phyloP scores from a whole-genome alignment of 2,329 filamentous ascomycete genomes.

The Ascocoryne sarcoides region DNA sequence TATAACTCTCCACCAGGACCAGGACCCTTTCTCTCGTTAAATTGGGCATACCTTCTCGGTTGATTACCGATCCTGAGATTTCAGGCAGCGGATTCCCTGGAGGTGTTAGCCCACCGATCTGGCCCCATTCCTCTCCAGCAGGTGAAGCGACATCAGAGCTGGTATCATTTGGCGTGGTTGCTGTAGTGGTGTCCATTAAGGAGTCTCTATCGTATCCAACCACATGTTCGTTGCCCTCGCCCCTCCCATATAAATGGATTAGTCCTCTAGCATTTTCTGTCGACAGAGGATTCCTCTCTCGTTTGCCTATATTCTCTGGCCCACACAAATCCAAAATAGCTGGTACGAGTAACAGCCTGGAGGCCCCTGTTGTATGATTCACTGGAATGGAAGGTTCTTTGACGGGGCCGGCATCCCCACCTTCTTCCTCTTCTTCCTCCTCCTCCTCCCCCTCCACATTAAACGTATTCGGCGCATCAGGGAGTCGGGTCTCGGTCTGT shows the following conservation, averaged over 20 bases:
- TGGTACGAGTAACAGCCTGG: slow-evolving; percentile 67
- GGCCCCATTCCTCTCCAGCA: slow-evolving; percentile 48
- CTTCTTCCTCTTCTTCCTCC: slow-evolving; percentile 40
- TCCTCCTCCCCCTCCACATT: slow-evolving; percentile 33
- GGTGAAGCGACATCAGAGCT: slow-evolving; percentile 45
- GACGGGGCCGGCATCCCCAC: slow-evolving; percentile 36
- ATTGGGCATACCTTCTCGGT: slow-evolving; percentile 42
- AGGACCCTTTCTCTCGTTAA: slow-evolving; percentile 43
- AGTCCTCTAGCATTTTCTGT: slow-evolving; percentile 66
- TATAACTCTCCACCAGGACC: slow-evolving; percentile 47
- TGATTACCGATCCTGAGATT: slow-evolving; percentile 21
- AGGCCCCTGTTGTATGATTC: slow-evolving; percentile 85
- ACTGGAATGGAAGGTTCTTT: slow-evolving; percentile 65
- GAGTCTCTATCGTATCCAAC: slow-evolving; percentile 31
- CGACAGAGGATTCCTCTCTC: slow-evolving; percentile 66
- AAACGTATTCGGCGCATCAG: no score
- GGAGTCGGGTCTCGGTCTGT: background rate
- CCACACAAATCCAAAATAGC: slow-evolving; percentile 52
- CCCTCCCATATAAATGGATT: slow-evolving; percentile 67
- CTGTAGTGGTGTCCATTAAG: slow-evolving; percentile 32
- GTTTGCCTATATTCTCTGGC: slow-evolving; percentile 42
- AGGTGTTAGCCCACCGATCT: slow-evolving; percentile 37
- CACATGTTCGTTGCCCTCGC: slow-evolving; percentile 60
- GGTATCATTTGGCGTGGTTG: slow-evolving; percentile 37
- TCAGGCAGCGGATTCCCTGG: slow-evolving; percentile 15